Evolutionary conservation across 1,284 basidiomycete species (phyloP).

Genomic region (Fomitopsis pinicola): DNA sequence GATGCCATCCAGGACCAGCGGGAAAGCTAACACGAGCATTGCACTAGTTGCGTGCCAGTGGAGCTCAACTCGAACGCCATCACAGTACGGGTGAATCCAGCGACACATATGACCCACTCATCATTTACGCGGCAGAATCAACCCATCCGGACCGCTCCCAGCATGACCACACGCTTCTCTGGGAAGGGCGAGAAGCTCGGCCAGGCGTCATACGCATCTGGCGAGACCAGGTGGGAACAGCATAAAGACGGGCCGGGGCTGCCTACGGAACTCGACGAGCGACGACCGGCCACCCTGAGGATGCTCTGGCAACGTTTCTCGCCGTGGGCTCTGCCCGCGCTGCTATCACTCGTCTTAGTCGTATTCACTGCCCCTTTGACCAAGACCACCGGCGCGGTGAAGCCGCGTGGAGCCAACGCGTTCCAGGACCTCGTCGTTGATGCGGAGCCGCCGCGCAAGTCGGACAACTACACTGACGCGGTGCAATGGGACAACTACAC

Average conservation of each 20-base stretch:
- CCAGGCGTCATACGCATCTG: not conserved
- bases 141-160: not conserved
- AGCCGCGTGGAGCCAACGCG: not conserved
- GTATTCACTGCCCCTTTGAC: constrained; percentile 14
- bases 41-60: no score
- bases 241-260: not conserved
- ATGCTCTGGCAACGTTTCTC: constrained; percentile 15
- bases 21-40: no score
- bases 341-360: constrained; percentile 10
- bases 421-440: not conserved
- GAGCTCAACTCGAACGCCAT: no score
- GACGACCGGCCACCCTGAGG: constrained; percentile 1
- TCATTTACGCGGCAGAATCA: not conserved
- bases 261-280: not conserved
- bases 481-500: constrained; percentile 32
- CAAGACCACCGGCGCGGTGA: not conserved
- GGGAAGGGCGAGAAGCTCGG: not conserved
- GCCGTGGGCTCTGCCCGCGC: constrained; percentile 13
- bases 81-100: no score
- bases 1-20: no score
- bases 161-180: not conserved
- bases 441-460: constrained; percentile 23
- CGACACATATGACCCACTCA: not conserved
- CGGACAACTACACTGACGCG: constrained; percentile 24
- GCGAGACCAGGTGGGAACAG: not conserved